Base-by-base conservation (phyloP, 163 green algal species). In the Trebouxiophyceae sp. region DNA sequence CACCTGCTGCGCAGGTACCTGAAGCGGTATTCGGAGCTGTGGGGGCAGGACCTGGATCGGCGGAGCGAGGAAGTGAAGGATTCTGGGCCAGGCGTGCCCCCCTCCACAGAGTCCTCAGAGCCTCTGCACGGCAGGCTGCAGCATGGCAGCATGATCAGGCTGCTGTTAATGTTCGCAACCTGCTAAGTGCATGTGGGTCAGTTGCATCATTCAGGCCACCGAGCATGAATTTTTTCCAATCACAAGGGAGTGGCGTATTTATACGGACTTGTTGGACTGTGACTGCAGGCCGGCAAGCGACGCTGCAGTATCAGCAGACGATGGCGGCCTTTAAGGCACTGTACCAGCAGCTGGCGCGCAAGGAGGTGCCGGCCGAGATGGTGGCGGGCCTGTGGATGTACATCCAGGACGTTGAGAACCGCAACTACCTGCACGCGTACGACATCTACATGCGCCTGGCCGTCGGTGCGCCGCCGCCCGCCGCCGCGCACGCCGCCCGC, bases 391-490 rank as follows among this genome's bases (percentile, higher is more conserved):
- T 96, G 31, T 88, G 82, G 75, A 77, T 89, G 57, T 92, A 96
- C 2, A 66, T 92, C 31, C 56, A 88, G 34, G 74, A 72, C n/a
- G 85, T 91, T 66, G 69, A 76, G 46, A 72, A 88, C 31, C 69
- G 88, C 23, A 89, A 96, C 63, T 97, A 97, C 69, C 79, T 90
- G 54, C 57, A 85, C 5, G 89, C 87, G 7, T 85, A 83, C 54
- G 86, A 95, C 70, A 86, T 95, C 33, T 97, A 97, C 83, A 85
- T 98, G 45, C 86, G 89, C 30, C 73, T 98, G 8, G 86, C 91
- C 45, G 93, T 99, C 47, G 95, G 71, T 77, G 45, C 16, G 65
- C 39, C 39, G 12, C 39, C 39, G 12, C 39, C 39, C 39, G 12
- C 39, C 39, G 12, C 39, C 39, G 12, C 39, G 12, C 39, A 8